A percentile compares a stretch with the other conserved stretches of the same genome.
Conservation (phyloP, 2,329 filamentous ascomycete genomes). For the Aspergillus sp. region DNA sequence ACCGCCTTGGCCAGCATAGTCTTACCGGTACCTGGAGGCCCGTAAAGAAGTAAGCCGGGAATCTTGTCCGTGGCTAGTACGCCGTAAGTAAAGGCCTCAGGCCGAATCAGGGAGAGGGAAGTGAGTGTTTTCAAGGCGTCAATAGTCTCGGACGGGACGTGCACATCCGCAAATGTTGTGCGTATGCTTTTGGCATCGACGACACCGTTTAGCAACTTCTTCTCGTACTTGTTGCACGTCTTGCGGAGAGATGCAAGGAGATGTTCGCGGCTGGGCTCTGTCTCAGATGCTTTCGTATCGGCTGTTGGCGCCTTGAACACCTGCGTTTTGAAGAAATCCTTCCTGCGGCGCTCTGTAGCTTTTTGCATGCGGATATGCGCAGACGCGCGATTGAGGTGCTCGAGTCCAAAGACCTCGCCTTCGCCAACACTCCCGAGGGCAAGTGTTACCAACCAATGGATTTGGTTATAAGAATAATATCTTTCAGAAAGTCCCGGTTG, state of each 20-base stretch:
- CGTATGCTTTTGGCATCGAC: constrained; percentile 80
- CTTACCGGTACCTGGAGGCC: constrained; percentile 74
- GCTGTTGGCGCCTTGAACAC: constrained; percentile 39
- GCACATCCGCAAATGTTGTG: constrained; percentile 86
- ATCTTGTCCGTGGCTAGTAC: constrained; percentile 90
- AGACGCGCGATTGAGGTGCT: constrained; percentile 43
- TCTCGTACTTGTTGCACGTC: constrained; percentile 76
- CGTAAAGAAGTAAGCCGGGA: constrained; percentile 84
- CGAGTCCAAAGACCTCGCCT: constrained; percentile 45
- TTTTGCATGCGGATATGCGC: constrained; percentile 40
- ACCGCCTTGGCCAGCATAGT: constrained; percentile 67
- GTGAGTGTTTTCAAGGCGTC: constrained; percentile 88
- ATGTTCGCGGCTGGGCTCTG: constrained; percentile 42
- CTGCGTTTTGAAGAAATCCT: constrained; percentile 42
- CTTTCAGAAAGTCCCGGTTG: constrained; percentile 51
- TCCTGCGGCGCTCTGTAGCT: constrained; percentile 44
- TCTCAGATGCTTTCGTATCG: constrained; percentile 35
- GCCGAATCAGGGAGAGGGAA: constrained; percentile 80
- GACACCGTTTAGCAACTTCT: constrained; percentile 78
- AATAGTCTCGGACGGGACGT: constrained; percentile 79
- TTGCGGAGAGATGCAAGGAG: constrained; percentile 56
- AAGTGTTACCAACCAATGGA: constrained; percentile 63
- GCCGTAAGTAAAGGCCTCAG: constrained; percentile 95
- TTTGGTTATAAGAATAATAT: constrained; percentile 63
- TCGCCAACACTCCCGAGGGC: constrained; percentile 55